These are phyloP conservation scores for Fusarium sp. DNA, from an alignment of 2,329 filamentous ascomycete species.

Conservation along the genomic window DNA sequence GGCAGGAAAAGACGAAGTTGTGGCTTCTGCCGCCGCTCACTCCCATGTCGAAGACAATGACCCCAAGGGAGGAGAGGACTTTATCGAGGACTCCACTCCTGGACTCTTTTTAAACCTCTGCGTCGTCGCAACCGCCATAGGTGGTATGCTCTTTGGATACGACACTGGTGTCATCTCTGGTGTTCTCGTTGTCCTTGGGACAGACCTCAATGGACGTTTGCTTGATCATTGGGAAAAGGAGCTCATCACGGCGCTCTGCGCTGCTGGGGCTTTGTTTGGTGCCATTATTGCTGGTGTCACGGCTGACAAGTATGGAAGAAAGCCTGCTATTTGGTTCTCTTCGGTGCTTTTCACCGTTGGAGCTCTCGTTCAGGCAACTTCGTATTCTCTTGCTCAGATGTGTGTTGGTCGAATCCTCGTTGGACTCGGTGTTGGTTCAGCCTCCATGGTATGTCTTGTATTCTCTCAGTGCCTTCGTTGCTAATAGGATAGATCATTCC, in stretches of 20 bases:
- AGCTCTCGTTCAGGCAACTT: constrained; percentile 32
- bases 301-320: constrained; percentile 35
- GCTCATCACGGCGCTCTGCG: constrained; percentile 35
- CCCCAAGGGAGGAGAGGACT: constrained; percentile 18
- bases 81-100: constrained; percentile 28
- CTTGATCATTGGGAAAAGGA: constrained; percentile 28
- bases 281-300: constrained; percentile 37
- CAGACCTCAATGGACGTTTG: constrained; percentile 21
- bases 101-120: constrained; percentile 30
- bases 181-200: constrained; percentile 53
- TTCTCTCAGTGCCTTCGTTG: too few species aligned
- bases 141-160: constrained; percentile 49
- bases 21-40: constrained; percentile 2
- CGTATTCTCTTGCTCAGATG: constrained; percentile 35
- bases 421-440: constrained; percentile 53
- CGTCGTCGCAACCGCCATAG: constrained; percentile 31
- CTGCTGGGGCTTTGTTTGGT: constrained; percentile 35
- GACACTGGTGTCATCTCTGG: constrained; percentile 60
- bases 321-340: constrained; percentile 30
- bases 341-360: constrained; percentile 37
- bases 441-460: constrained; percentile 49
- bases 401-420: constrained; percentile 33
- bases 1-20: constrained; percentile 18
- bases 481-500: constrained; percentile 30
- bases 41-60: constrained; percentile 23